Evolutionary conservation across 2,329 filamentous ascomycete species (phyloP), one percentile per base, ranked within the genome.

Genomic region (Dactylellina cionopaga): DNA sequence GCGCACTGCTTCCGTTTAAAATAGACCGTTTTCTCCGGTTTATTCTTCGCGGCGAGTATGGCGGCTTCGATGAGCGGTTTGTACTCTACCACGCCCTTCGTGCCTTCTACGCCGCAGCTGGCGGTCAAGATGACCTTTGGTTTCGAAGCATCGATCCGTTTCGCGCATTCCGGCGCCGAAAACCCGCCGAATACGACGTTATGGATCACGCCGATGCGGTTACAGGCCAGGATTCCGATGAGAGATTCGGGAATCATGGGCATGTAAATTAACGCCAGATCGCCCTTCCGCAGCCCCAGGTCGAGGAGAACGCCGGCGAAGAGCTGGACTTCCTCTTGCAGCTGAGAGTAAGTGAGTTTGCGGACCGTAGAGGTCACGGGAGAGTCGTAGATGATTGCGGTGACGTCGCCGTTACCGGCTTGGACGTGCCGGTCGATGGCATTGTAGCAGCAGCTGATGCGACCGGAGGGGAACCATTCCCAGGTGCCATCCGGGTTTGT

Each of bases 171-270:
- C 7, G 85, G 83, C 0, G 92, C 84, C 0, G 92, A 92, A 79
- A 98, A 98, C 0, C 94, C 93, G 41, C 94, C 94, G 80, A 97
- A 97, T 2, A 98, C 94, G 3, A 96, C 92, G 2, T 91, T 89
- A 79, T 98, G 94, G 56, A 97, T 88, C 13, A 92, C 94, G 9
- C 93, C 94, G 0, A 97, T 84, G 7, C 92, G 87, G 72, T 88
- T 88, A 69, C 90, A 87, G 22, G 94, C 92, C 2, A 97, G 86
- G 75, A 95, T 92, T 7, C 90, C 93, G 74, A 96, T 88, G n/a
- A 96, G 80, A 1, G 92, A 91, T 0, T 92, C 89, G 0, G 94
- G 93, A 43, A 97, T 92, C 93, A 97, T 97, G 60, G 93, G 93
- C 93, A 97, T 96, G 80, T 97, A 98, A 25, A 97, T 86, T 74